Base-by-base conservation (phyloP, 1,139 yeast genomes). In the Yamadazyma kanchanaburiensis region DNA sequence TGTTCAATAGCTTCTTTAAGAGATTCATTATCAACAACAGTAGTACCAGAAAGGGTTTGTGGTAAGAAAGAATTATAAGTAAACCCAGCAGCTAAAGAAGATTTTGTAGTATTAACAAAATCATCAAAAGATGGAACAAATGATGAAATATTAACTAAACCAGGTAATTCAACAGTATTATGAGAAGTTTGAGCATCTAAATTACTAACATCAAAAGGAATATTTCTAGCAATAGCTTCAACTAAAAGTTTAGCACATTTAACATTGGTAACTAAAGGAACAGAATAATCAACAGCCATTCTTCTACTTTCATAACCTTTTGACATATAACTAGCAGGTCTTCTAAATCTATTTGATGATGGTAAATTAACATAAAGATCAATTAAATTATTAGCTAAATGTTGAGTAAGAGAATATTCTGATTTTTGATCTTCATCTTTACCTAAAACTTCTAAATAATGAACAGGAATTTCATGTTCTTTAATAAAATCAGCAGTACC, bases 401-500 rank as follows among this genome's bases (percentile, higher is more conserved):
- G 97, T 63, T 87, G 95, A 39, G 96, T 84, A 63, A 94, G 74
- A 22, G 97, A 89, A 65, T 87, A 94, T 65, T 94, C 98, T 12
- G 87, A 77, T 62, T 88, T 87, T 59, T 86, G 94, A 35, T 77
- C 80, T 46, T 82, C 88, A 26, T 73, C 81, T 52, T 73, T 72
- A 49, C 75, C 73, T 60, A 91, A 69, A 28, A 88, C 86, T 66
- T 91, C 98, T 59, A 94, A 77, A 63, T 87, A 94, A 62, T 88
- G 94, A 38, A 94, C 96, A 32, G 96, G 95, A 43, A 94, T 73
- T 32, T 80, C 83, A 56, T 91, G 96, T 60, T 91, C 98, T 58
- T 87, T 88, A 51, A 91, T 80, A 67, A 91, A 94, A 65, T 94
- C 98, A 45, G 97, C 96, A 46, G 98, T 94, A 70, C 98, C 99